Percentiles rank a stretch among this genome's conserved stretches.
Evolutionary conservation across 768 basidiomycete genomes (phyloP).

Genomic region (Termitomyces sp.): DNA sequence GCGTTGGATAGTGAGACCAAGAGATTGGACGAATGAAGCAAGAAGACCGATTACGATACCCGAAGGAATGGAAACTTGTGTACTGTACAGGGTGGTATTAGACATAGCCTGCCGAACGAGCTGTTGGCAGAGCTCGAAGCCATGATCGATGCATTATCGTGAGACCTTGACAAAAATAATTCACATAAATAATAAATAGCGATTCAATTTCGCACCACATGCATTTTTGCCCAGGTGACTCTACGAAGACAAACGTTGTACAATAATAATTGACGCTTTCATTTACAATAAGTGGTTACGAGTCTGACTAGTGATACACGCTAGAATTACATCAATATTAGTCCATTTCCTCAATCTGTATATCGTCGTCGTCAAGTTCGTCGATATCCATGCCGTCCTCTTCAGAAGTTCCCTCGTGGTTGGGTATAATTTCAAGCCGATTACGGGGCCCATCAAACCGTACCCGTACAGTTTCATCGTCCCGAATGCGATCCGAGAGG

Average conservation of each 20-base stretch:
- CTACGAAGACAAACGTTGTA: too few species aligned
- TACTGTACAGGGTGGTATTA: conserved; percentile 16
- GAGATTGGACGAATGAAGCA: conserved; percentile 84
- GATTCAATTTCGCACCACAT: too few species aligned
- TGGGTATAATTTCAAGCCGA: conserved; percentile 72
- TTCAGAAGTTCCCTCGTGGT: conserved; percentile 60
- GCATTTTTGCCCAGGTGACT: not conserved
- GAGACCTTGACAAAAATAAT: not conserved
- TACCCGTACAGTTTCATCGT: conserved; percentile 74
- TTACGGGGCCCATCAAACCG: conserved; percentile 83
- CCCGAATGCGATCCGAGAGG: conserved; percentile 76
- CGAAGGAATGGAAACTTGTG: conserved; percentile 43
- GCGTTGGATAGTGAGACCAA: conserved; percentile 89
- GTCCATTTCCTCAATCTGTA: conserved; percentile 70
- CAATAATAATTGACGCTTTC: too few species aligned
- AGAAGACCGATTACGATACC: conserved; percentile 65
- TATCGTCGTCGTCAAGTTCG: conserved; percentile 49
- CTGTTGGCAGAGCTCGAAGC: not conserved
- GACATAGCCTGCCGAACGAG: conserved; percentile 6
- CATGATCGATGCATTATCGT: not conserved
- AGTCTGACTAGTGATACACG: too few species aligned
- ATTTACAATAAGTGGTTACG: too few species aligned
- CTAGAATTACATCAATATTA: conserved; percentile 14
- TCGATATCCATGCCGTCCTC: conserved; percentile 63
- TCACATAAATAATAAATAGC: too few species aligned